Conservation (phyloP, 169 alveolate genomes). For the Plasmodium coatneyi region DNA sequence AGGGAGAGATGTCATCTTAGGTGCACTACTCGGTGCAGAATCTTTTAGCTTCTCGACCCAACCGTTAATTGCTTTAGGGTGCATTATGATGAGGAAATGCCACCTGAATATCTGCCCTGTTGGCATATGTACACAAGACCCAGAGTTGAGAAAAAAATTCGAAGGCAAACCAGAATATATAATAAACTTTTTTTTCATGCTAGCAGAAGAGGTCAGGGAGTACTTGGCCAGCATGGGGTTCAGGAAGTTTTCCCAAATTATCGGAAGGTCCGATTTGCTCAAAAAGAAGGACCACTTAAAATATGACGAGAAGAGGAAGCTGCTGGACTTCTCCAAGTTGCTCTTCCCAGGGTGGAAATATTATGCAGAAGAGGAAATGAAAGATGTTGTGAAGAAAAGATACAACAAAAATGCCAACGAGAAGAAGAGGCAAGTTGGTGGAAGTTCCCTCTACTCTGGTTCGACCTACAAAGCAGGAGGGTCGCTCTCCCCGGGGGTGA, state of each 20-base stretch:
- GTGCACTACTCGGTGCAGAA: conserved; percentile 87
- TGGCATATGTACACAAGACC: conserved; percentile 88
- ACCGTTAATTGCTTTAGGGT: conserved; percentile 85
- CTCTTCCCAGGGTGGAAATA: conserved; percentile 77
- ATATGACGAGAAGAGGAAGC: conserved; percentile 69
- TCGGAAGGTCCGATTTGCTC: conserved; percentile 75
- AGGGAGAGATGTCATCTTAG: conserved; percentile 85
- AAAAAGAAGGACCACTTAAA: conserved; percentile 69
- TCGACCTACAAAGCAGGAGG: conserved; percentile 21
- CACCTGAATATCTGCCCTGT: conserved; percentile 88
- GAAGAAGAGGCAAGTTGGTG: not conserved
- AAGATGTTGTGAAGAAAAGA: conserved; percentile 14
- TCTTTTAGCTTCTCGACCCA: conserved; percentile 85
- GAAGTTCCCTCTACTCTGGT: not conserved
- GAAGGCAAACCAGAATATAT: conserved; percentile 87
- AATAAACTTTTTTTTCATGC: conserved; percentile 83
- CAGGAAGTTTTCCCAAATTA: conserved; percentile 71
- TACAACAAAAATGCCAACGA: not conserved
- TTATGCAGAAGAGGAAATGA: conserved; percentile 70
- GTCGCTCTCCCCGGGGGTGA: not conserved
- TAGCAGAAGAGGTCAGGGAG: conserved; percentile 83
- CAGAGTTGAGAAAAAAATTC: conserved; percentile 83
- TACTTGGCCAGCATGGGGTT: conserved; percentile 83
- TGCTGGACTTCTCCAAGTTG: conserved; percentile 65
- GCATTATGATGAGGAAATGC: conserved; percentile 89